Evolutionary conservation across 257 asterid species (phyloP).

Genomic region (Linaria vulgaris): DNA sequence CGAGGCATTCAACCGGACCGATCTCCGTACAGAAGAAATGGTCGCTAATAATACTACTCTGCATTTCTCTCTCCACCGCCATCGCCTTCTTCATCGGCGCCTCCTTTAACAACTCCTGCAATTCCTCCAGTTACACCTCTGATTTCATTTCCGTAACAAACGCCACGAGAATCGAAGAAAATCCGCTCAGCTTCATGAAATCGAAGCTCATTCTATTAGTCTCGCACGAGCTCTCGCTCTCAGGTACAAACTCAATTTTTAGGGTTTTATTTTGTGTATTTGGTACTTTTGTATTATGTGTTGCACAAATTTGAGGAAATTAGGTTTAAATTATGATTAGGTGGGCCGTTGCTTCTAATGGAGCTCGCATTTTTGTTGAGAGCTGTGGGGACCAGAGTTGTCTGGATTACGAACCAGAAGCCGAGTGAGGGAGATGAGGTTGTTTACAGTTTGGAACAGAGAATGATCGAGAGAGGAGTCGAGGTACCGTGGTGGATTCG

Average conservation of each 20-base stretch:
- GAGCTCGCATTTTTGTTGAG: conserved; percentile 85
- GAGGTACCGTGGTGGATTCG: conserved; percentile 44
- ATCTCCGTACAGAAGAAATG: conserved; percentile 46
- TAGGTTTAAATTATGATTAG: conserved; percentile 26
- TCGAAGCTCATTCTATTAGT: conserved; percentile 74
- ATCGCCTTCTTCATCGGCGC: conserved; percentile 68
- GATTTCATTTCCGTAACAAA: conserved; percentile 18
- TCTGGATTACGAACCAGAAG: conserved; percentile 80
- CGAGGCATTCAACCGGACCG: conserved; percentile 36
- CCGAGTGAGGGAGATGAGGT: conserved; percentile 57
- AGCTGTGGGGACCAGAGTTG: conserved; percentile 63
- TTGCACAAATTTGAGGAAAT: neutral
- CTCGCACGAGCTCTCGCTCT: conserved; percentile 86
- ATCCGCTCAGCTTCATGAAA: conserved; percentile 64
- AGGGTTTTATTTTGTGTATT: neutral
- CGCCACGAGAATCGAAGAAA: conserved; percentile 30
- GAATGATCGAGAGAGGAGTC: conserved; percentile 69
- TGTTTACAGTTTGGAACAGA: conserved; percentile 60
- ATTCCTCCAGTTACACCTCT: conserved; percentile 23
- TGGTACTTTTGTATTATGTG: neutral
- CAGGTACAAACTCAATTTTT: conserved; percentile 42
- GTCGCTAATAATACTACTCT: conserved; percentile 44
- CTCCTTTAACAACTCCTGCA: conserved; percentile 59
- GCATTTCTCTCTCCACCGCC: conserved; percentile 54
- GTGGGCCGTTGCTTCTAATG: conserved; percentile 80